A percentile compares a stretch with the other conserved stretches of the same genome.
Evolutionary conservation across 768 basidiomycete species (phyloP).

Genomic region (Candolleomyces aberdarensis): DNA sequence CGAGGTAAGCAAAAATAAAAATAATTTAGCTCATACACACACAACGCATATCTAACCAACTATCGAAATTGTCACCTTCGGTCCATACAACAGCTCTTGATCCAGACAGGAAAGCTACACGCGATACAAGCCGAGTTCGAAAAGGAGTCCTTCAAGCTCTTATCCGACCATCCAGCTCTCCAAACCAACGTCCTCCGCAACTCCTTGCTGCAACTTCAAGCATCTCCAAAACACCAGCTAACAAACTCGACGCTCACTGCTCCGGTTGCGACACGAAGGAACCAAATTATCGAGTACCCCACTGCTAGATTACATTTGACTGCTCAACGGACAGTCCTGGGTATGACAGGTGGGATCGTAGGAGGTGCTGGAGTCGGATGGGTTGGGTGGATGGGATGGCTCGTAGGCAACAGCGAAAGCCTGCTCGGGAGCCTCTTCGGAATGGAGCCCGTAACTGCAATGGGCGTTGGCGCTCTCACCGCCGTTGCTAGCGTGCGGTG

Average conservation of each 20-base stretch:
- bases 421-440: conserved; percentile 32
- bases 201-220: conserved; percentile 47
- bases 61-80: not conserved
- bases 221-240: conserved; percentile 45
- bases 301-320: conserved; percentile 60
- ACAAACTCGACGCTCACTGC: conserved; percentile 41
- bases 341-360: conserved; percentile 45
- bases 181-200: conserved; percentile 59
- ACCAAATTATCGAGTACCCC: conserved; percentile 52
- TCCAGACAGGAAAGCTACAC: conserved; percentile 60
- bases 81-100: conserved; percentile 48
- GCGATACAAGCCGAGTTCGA: conserved; percentile 43
- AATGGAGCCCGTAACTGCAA: conserved; percentile 53
- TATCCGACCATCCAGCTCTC: conserved; percentile 19
- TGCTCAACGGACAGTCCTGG: conserved; percentile 56
- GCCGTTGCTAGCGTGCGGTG: conserved; percentile 52
- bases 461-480: conserved; percentile 56
- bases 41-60: not conserved
- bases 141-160: conserved; percentile 35
- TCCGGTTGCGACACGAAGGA: conserved; percentile 50
- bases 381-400: conserved; percentile 54
- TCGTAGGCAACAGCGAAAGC: conserved; percentile 41
- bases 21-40: not conserved
- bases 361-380: conserved; percentile 55
- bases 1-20: conserved; percentile 32